Evolutionary conservation across 129 eudicot species (phyloP).

Genomic region (Ambrosia artemisiifolia): DNA sequence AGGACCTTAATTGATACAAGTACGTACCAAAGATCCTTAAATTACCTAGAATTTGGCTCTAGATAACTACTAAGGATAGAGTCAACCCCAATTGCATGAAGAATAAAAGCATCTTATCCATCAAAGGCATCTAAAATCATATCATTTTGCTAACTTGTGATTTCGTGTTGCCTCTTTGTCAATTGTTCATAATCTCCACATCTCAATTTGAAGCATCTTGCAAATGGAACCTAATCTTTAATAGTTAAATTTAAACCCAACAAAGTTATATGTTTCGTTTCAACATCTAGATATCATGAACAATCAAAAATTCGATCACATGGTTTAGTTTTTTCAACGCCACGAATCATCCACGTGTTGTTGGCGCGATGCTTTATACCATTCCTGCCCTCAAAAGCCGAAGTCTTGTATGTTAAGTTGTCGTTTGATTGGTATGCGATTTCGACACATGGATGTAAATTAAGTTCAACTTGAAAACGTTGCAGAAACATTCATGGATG

Average conservation of each 20-base stretch:
- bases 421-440: background rate
- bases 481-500: background rate
- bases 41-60: slow-evolving; percentile 17
- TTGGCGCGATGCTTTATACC: background rate
- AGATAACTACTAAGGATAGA: slow-evolving; percentile 18
- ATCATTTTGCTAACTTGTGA: slow-evolving; percentile 29
- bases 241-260: slow-evolving; percentile 2
- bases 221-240: slow-evolving; percentile 25
- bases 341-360: slow-evolving; percentile 22
- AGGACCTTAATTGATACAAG: slow-evolving; percentile 25
- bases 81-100: slow-evolving; percentile 40
- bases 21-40: slow-evolving; percentile 25
- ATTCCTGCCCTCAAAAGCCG: background rate
- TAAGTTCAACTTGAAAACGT: background rate
- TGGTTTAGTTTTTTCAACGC: slow-evolving; percentile 9
- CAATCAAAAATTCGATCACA: background rate
- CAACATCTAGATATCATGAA: background rate
- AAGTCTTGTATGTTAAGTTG: slow-evolving; percentile 13
- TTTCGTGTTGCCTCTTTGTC: background rate
- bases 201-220: slow-evolving; percentile 11
- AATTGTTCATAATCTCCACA: slow-evolving; percentile 35
- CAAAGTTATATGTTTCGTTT: background rate
- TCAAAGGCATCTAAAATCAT: slow-evolving; percentile 35
- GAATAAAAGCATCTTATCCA: slow-evolving; percentile 41
- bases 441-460: background rate